Evolutionary conservation across 2,329 filamentous ascomycete species (phyloP).

Genomic region (Fusarium dimerum): DNA sequence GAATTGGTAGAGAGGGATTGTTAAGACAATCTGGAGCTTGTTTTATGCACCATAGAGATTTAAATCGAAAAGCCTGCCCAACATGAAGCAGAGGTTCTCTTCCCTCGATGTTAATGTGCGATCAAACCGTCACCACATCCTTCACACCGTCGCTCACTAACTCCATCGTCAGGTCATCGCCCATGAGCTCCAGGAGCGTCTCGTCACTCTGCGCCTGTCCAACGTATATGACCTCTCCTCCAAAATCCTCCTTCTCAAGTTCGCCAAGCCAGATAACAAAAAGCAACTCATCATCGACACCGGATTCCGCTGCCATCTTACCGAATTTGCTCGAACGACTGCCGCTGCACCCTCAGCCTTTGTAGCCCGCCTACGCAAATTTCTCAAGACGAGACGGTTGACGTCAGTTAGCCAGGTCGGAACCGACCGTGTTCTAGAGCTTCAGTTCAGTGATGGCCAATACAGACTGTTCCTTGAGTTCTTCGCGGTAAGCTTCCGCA

Average conservation of each 20-base stretch:
- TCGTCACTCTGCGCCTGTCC: slow-evolving; percentile 78
- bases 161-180: slow-evolving; percentile 71
- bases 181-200: slow-evolving; percentile 79
- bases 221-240: slow-evolving; percentile 97
- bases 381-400: slow-evolving; percentile 81
- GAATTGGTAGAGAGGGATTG: no score
- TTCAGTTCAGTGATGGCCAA: slow-evolving; percentile 88
- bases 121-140: background rate
- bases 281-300: slow-evolving; percentile 92
- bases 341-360: slow-evolving; percentile 83
- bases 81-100: slow-evolving; percentile 79
- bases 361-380: slow-evolving; percentile 82
- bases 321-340: slow-evolving; percentile 84
- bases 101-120: slow-evolving; percentile 74
- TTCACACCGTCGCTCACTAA: slow-evolving; percentile 3
- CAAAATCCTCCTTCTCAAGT: slow-evolving; percentile 93
- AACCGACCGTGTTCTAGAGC: slow-evolving; percentile 89
- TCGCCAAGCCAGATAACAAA: slow-evolving; percentile 85
- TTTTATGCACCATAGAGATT: no score
- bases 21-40: no score
- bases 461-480: slow-evolving; percentile 92
- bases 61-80: slow-evolving; percentile 17
- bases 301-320: slow-evolving; percentile 94
- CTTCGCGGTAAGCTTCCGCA: slow-evolving; percentile 64
- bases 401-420: slow-evolving; percentile 83